Base-by-base conservation (phyloP, 2,329 filamentous ascomycete genomes). In the Fonsecaea pugnacius region DNA sequence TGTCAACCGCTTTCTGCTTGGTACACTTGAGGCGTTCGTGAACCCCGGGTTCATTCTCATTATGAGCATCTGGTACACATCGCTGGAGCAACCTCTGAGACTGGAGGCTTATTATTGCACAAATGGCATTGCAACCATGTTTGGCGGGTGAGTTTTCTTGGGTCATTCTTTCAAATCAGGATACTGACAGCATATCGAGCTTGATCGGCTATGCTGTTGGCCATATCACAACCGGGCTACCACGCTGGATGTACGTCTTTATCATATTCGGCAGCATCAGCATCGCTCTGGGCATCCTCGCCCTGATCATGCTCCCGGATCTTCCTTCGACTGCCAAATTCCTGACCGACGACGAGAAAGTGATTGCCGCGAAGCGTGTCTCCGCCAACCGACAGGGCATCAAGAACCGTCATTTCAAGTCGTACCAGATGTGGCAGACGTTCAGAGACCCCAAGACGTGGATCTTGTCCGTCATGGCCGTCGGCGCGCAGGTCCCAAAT, bases 121-220 rank as follows among this genome's bases (percentile, higher is more conserved):
- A 1, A 87, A 87, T 67, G 85, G 85, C 2, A 78, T 87, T 12
- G 85, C 84, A 2, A 85, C 84, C 12, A 86, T 86, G 81, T 84
- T 87, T 60, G 85, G 85, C n/a, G 84, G 81, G 40, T 73, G 73
- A 87, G 18, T 87, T 87, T 80, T 8, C 80, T 0, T 78, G 14
- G 18, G 1, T 18, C 12, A 82, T 59, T 69, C 77, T 1, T 79
- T 0, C 4, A 75, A 76, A 43, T 54, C 24, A 32, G 35, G 27
- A 27, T 0, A 79, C 76, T 57, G 24, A 51, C 21, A 33, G 46
- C 21, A 32, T 21, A 48, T 33, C 36, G 36, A 66, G 67, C 8
- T 40, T 69, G n/a, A 67, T 69, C 36, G 67, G 63, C 12, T 68
- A 68, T 51, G 66, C 64, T 12, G 62, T 68, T 24, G 66, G 66